Percentiles rank a stretch among this genome's conserved stretches.
These are phyloP conservation scores for Roridomyces roridus DNA, from an alignment of 768 basidiomycete species.

Conservation along the genomic window DNA sequence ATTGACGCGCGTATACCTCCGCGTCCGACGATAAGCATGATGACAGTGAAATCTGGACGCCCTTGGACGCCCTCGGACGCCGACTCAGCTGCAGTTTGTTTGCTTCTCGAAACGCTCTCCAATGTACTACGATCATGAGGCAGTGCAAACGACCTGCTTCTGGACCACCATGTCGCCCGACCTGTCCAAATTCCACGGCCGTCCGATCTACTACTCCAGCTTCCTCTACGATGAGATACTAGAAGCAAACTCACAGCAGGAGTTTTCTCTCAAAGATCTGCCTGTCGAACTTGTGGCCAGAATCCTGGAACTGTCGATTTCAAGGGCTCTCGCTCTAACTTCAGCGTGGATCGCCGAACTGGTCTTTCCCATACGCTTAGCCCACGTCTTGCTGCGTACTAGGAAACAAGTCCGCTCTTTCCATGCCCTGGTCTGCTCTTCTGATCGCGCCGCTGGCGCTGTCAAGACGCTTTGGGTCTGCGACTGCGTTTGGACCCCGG, in stretches of 20 bases:
- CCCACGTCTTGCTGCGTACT: neutral
- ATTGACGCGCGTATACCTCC: too few relatives aligned
- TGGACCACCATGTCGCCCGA: too few relatives aligned
- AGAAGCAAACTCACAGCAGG: neutral
- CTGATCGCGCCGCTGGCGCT: neutral
- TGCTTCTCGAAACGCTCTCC: too few relatives aligned
- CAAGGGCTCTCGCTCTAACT: neutral
- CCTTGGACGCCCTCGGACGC: too few relatives aligned
- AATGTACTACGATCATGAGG: too few relatives aligned
- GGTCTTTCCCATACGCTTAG: neutral
- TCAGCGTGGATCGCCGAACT: neutral
- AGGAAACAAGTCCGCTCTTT: neutral
- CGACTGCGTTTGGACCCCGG: too few relatives aligned
- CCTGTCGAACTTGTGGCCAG: neutral
- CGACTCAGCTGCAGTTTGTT: too few relatives aligned
- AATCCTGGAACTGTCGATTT: neutral
- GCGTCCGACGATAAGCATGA: too few relatives aligned
- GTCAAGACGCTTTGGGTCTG: constrained; percentile 1
- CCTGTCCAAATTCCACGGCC: too few relatives aligned
- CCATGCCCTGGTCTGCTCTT: neutral
- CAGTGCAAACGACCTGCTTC: too few relatives aligned
- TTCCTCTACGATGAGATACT: neutral
- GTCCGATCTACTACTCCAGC: neutral
- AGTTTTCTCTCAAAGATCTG: neutral
- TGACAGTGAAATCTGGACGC: too few relatives aligned